phyloP scores from a whole-genome alignment of 192 early-diverging fungal genomes.

The Chytriomyces sp. region DNA sequence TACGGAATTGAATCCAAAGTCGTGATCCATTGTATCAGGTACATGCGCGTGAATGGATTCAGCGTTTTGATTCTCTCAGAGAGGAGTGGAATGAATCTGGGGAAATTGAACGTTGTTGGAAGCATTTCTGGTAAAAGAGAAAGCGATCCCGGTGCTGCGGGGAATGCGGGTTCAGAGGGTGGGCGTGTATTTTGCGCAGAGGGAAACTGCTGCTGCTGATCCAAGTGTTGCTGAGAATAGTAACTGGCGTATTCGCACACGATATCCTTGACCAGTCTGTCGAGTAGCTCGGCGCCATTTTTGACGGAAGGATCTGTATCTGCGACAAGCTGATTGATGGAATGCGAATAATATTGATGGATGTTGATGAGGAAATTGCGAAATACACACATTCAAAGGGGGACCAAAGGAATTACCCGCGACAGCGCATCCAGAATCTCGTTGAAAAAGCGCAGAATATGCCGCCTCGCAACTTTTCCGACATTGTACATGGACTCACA shows the following conservation, averaged over 20 bases:
- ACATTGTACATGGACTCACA: conserved; percentile 99
- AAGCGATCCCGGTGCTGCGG: conserved; percentile 45
- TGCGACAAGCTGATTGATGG: conserved; percentile 71
- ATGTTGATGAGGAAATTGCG: conserved; percentile 12
- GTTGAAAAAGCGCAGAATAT: conserved; percentile 91
- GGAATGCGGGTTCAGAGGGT: conserved; percentile 30
- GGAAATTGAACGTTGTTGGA: conserved; percentile 78
- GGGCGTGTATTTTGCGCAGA: not conserved
- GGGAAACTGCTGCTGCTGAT: conserved; percentile 24
- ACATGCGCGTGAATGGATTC: conserved; percentile 88
- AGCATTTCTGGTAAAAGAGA: conserved; percentile 41
- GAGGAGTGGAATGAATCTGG: conserved; percentile 91
- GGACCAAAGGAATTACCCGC: conserved; percentile 62
- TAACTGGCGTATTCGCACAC: conserved; percentile 78
- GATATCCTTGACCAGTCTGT: conserved; percentile 95
- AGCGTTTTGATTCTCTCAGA: conserved; percentile 89
- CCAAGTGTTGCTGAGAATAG: conserved; percentile 13
- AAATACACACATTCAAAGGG: not conserved
- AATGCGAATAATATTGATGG: not conserved
- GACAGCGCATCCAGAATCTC: conserved; percentile 96
- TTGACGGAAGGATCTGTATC: conserved; percentile 92
- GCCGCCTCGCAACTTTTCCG: conserved; percentile 89
- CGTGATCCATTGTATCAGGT: conserved; percentile 91
- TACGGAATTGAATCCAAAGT: conserved; percentile 93
- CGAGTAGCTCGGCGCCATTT: conserved; percentile 91